Evolutionary conservation across 192 early-diverging fungal genomes (phyloP).

Genomic region (Backusella australiensis): DNA sequence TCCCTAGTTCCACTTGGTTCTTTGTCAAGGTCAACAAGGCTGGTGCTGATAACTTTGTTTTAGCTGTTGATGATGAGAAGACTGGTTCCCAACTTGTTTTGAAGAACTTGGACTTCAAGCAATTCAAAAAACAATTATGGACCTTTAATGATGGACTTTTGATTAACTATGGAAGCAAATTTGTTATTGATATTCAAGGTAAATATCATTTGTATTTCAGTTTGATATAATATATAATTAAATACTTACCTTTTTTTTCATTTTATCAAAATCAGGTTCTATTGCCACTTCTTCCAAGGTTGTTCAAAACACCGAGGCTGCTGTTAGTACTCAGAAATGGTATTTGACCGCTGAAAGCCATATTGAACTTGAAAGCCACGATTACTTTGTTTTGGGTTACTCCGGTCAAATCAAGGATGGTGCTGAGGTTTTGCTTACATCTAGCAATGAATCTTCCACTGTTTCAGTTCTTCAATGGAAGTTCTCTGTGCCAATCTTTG

Average conservation of each 20-base stretch:
- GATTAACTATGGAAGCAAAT: constrained; percentile 24
- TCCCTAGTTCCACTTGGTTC: constrained; percentile 25
- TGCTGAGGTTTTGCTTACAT: background rate
- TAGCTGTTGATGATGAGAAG: constrained; percentile 3
- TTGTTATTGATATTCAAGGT: constrained; percentile 23
- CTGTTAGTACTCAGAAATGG: constrained; percentile 23
- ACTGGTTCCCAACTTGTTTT: constrained; percentile 18
- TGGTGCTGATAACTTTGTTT: constrained; percentile 15
- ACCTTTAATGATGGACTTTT: constrained; percentile 20
- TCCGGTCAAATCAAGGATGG: background rate
- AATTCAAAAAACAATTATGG: constrained; percentile 27
- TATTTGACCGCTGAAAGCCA: constrained; percentile 16
- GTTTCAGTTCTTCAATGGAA: constrained; percentile 13
- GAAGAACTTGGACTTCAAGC: constrained; percentile 7
- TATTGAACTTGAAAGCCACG: constrained; percentile 17
- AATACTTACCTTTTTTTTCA: background rate
- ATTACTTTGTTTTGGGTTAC: constrained; percentile 6
- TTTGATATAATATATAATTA: background rate
- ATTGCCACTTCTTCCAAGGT: background rate
- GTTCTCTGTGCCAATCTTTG: constrained; percentile 24
- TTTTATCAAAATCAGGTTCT: background rate
- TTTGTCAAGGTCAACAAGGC: constrained; percentile 24
- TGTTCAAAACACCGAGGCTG: constrained; percentile 3
- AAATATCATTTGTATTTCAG: background rate
- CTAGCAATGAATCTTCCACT: background rate